Percentiles rank a stretch among this genome's conserved stretches.
Conservation (phyloP, 257 asterid species). For the Forsythia viridissima region DNA sequence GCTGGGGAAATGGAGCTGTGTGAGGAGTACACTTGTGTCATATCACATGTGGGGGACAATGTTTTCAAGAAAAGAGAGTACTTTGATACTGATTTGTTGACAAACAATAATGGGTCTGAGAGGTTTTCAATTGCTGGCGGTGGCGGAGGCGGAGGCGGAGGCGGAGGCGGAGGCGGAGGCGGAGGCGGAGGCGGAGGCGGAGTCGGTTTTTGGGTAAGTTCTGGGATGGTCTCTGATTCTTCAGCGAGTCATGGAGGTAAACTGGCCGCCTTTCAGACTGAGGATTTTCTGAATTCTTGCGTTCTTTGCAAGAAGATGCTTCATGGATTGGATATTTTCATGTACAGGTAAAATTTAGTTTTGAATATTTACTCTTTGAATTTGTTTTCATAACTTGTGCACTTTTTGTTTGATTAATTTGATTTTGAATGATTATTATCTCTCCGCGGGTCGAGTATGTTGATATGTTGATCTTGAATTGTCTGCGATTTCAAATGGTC, state of each 20-base stretch:
- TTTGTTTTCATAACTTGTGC: neutral
- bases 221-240: conserved; percentile 22
- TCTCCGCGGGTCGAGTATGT: too few relatives aligned
- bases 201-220: conserved; percentile 8
- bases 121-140: conserved; percentile 13
- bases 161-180: neutral
- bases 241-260: conserved; percentile 22
- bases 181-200: neutral
- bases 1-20: conserved; percentile 55
- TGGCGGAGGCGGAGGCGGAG: neutral
- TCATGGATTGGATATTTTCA: conserved; percentile 85
- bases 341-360: conserved; percentile 62
- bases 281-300: conserved; percentile 70
- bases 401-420: neutral
- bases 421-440: neutral
- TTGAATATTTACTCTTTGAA: neutral
- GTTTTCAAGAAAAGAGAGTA: conserved; percentile 61
- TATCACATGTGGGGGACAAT: conserved; percentile 64
- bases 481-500: conserved; percentile 13
- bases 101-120: conserved; percentile 18
- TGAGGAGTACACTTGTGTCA: conserved; percentile 87
- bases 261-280: conserved; percentile 19
- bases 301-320: conserved; percentile 77
- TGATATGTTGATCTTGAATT: neutral
- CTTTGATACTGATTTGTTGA: conserved; percentile 49